These are phyloP conservation scores for Sphaceloma murrayae DNA, from an alignment of 2,329 filamentous ascomycete genomes.

Conservation along the genomic window DNA sequence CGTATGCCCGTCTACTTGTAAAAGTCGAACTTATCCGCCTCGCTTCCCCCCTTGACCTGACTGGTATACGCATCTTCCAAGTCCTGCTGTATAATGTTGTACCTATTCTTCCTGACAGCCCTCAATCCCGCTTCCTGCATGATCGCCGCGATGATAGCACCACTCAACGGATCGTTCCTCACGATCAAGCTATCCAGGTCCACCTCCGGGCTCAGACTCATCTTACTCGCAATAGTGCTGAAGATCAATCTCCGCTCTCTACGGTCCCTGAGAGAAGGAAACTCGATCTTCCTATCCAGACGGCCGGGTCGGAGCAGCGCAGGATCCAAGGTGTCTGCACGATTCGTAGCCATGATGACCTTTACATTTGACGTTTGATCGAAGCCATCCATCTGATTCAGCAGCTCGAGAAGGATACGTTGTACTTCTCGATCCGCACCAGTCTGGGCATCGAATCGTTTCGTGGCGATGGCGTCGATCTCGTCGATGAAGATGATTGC, in stretches of 20 bases:
- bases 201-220: slow-evolving; percentile 93
- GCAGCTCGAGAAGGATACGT: slow-evolving; percentile 90
- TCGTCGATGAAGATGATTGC: slow-evolving; percentile 99
- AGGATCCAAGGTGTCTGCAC: slow-evolving; percentile 92
- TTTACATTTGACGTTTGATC: slow-evolving; percentile 99
- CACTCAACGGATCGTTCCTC: slow-evolving; percentile 87
- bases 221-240: slow-evolving; percentile 90
- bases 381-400: slow-evolving; percentile 99
- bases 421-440: slow-evolving; percentile 97
- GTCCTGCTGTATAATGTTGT: slow-evolving; percentile 97
- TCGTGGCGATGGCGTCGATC: slow-evolving; percentile 97
- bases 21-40: slow-evolving; percentile 76
- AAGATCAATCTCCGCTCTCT: slow-evolving; percentile 95
- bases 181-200: slow-evolving; percentile 95
- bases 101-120: slow-evolving; percentile 92
- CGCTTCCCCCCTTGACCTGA: slow-evolving; percentile 79
- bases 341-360: slow-evolving; percentile 99
- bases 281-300: slow-evolving; percentile 97
- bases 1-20: slow-evolving; percentile 56
- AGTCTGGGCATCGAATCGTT: slow-evolving; percentile 97
- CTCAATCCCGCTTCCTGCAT: slow-evolving; percentile 97
- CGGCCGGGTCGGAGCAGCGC: slow-evolving; percentile 89
- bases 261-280: slow-evolving; percentile 86
- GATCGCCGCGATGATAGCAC: slow-evolving; percentile 93
- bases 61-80: slow-evolving; percentile 94